Evolutionary conservation across 1,284 basidiomycete species (phyloP), one percentile per base, ranked within the genome.

Genomic region (Neolentinus lepideus): DNA sequence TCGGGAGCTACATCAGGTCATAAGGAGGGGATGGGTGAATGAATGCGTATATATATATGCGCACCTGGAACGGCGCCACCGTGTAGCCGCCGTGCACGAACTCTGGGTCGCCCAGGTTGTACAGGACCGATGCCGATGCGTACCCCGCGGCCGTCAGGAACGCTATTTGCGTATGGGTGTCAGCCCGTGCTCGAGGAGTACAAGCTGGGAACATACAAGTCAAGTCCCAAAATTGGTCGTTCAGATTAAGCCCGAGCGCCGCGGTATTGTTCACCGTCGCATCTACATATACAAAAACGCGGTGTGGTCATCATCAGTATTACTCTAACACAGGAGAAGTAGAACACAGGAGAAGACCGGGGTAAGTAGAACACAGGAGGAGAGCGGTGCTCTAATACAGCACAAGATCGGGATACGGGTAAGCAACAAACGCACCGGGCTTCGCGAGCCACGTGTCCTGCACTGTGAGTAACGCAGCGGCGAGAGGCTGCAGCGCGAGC

Each of bases 81-180:
- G 78, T 76, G 60, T 77, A 82, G 1, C 66, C 67, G 16, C 64
- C 65, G 52, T 66, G 61, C 10, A 77, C 64, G 59, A 81, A 82
- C 2, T 74, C 63, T 2, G 78, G 76, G 33, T 72, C 64, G 0
- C 67, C 67, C 2, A 81, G 64, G 54, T 72, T 62, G 60, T 78
- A 83, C 19, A 77, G 62, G 10, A 77, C 71, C 2, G 71, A 68
- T 4, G 79, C 75, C 16, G 76, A 74, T 1, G 79, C 77, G 58
- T 74, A 82, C 4, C 80, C 79, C 3, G 79, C 75, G 11, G 78
- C 79, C 33, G 75, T 74, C 43, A 81, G 62, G 64, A 80, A 81
- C 2, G 73, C 77, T 80, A 57, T 3, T 53, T 9, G 45, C 27
- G 26, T 8, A 45, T 4, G n/a, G 3, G 12, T 10, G 11, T 43